Base-by-base conservation (phyloP, 345 rosid genomes). In the Syzygium jambos region DNA sequence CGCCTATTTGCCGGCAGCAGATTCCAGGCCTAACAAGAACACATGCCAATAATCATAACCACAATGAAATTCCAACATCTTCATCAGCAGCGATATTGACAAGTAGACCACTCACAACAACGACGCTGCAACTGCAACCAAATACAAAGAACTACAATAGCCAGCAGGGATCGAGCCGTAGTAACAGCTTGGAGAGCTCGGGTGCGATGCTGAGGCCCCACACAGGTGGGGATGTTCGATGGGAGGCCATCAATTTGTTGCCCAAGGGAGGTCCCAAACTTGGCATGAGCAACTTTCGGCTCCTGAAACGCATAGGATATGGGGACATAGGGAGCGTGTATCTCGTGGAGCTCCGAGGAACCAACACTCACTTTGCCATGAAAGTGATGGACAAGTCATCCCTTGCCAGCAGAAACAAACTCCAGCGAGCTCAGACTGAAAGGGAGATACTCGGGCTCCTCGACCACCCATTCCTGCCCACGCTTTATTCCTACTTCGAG, bases 291-390 rank as follows among this genome's bases (percentile, higher is more conserved):
- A 93, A 96, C 85, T 96, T 97, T 63, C 90, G 98, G 73, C 96
- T 97, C 78, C 94, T 96, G 46, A 97, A 96, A 91, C 93, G 98
- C 84, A 94, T 96, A 3, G 98, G 99, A 3, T 94, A 96, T 86
- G 99, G 99, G 84, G 99, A 97, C 89, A 97, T 97, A 43, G 99
- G 98, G 30, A 95, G 95, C 83, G 96, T 95, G 52, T 93, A 93
- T 86, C 91, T 95, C 9, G 96, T 93, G 29, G 94, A 95, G 86
- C 96, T 97, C 23, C 89, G 95, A 88, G 98, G 98, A 65, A 93
- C 96, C 34, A 91, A 86, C 86, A 89, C 96, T 2, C 87, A 91
- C 87, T 97, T 97, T 49, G 98, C 99, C 11, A 94, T 96, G 98
- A 95, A 95, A 88, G 94, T 94, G 9, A 94, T 94, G 95, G 96